Evolutionary conservation across 805 yeast genomes (phyloP), one percentile per base, ranked within the genome.

Genomic region (Saccharomycopsis microspora): DNA sequence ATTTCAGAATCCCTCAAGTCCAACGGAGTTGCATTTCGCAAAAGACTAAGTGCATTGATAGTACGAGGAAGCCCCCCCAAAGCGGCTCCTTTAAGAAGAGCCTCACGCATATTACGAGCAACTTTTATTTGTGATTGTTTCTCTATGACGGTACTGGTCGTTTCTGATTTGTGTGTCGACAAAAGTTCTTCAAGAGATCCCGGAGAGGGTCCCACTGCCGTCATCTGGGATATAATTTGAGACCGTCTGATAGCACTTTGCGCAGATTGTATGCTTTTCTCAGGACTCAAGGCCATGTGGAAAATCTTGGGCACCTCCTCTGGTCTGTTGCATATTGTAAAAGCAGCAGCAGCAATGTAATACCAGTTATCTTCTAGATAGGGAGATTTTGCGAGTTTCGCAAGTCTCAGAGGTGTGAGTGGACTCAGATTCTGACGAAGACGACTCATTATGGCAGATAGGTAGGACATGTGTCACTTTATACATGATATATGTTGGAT

Each of bases 61-160:
- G 88, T 76, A 55, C 80, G 81, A 1, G 97, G 97, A 9, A 88
- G 68, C 0, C 97, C 97, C 10, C 80, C 76, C 42, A 89, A 65
- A 0, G 95, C 95, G 0, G 83, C 73, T 3, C 86, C 71, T 58
- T 88, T 89, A 57, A 89, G 65, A 3, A 89, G 65, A 5, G 88
- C 80, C 57, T 89, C 97, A 51, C 95, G 69, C 46, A 83, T 67
- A 55, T 82, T 75, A 39, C 69, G 67, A 0, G 89, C 70, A 5
- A 73, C 52, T 39, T 48, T 53, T 53, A 46, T 53, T 41, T 57
- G 67, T 38, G 43, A 56, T 32, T 42, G 46, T 10, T 49, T 45
- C 11, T 51, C 50, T 19, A 19, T 19, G 1, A 38, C 45, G 29
- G 8, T 28, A 5, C 27, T 30, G 19, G 35, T 37, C 19, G 37